These are phyloP conservation scores for Bonia amplexicaulis DNA, from an alignment of 176 grass and related monocot genomes.

Conservation along the genomic window DNA sequence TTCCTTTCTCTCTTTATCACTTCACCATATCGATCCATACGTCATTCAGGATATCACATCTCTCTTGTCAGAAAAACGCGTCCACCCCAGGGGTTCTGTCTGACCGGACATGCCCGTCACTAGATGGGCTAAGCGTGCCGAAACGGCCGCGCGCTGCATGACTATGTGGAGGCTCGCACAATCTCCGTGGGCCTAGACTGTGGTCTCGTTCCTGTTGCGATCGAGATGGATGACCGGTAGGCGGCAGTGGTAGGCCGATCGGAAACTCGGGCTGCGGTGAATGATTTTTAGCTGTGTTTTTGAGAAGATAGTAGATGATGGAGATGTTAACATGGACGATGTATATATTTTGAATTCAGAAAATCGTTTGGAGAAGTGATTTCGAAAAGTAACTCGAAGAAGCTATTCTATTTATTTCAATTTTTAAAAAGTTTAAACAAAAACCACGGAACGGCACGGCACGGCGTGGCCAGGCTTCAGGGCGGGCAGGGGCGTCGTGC, in stretches of 20 bases:
- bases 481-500: not conserved
- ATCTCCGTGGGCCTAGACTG: not conserved
- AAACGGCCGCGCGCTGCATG: not conserved
- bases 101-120: not conserved
- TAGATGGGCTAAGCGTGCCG: not conserved
- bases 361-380: too few species aligned
- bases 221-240: not conserved
- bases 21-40: not conserved
- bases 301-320: fast-evolving
- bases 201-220: constrained; percentile 30
- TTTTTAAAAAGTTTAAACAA: too few species aligned
- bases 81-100: not conserved
- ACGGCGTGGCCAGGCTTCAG: not conserved
- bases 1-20: not conserved
- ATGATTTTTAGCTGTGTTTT: too few species aligned
- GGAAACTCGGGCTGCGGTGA: not conserved
- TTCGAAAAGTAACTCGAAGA: too few species aligned
- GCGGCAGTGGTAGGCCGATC: not conserved
- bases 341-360: too few species aligned
- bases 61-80: not conserved
- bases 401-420: fast-evolving
- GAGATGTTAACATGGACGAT: fast-evolving
- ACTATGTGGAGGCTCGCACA: constrained; percentile 8
- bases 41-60: not conserved
- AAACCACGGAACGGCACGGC: not conserved